Evolutionary conservation across 768 basidiomycete genomes (phyloP).

Genomic region (Fomitopsis pulvina): DNA sequence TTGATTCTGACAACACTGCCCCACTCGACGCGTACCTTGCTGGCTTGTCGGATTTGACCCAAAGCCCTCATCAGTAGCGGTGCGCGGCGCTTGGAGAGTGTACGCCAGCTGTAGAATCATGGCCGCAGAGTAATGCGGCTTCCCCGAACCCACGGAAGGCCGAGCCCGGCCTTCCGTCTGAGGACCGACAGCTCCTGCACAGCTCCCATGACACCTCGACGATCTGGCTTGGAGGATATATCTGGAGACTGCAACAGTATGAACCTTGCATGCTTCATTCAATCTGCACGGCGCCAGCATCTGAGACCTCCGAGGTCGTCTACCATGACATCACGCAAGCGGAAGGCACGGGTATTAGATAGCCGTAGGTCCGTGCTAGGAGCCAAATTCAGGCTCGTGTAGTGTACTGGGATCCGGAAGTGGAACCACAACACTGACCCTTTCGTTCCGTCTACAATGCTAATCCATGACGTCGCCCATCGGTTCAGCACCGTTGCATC

Average conservation of each 20-base stretch:
- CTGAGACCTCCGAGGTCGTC: no score
- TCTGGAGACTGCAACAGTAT: neutral
- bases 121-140: neutral
- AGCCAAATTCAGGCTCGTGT: no score
- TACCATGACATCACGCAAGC: no score
- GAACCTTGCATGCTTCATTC: no score
- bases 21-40: conserved; percentile 2
- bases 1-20: neutral
- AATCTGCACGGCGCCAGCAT: no score
- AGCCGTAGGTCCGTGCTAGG: no score
- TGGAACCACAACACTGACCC: no score
- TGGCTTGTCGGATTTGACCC: neutral
- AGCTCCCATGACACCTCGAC: conserved; percentile 1
- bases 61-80: neutral
- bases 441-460: no score
- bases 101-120: neutral
- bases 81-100: neutral
- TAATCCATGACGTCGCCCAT: no score
- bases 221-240: neutral
- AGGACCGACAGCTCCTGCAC: neutral
- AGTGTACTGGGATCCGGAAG: no score
- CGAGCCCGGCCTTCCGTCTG: conserved; percentile 5
- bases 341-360: no score
- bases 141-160: conserved; percentile 1
- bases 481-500: no score